phyloP scores from a whole-genome alignment of 352 stramenopile genomes.

The Pythium phragmitis region DNA sequence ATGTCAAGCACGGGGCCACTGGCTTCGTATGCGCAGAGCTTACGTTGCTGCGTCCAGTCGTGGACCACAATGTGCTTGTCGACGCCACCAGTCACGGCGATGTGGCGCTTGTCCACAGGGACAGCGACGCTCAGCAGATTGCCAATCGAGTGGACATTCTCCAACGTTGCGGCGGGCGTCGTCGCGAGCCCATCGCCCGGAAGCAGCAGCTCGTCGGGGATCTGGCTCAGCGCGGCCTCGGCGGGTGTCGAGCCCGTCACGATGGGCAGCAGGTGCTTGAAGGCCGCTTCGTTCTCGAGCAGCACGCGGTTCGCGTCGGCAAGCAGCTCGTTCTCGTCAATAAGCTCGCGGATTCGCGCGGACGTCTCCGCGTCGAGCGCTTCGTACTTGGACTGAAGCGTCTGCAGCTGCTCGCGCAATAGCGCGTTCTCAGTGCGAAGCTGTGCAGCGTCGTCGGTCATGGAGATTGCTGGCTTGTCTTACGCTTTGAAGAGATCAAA shows the following conservation, averaged over 20 bases:
- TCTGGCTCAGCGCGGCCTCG: slow-evolving; percentile 31
- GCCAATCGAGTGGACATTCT: slow-evolving; percentile 57
- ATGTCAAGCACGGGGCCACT: slow-evolving; percentile 58
- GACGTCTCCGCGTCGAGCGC: slow-evolving; percentile 32
- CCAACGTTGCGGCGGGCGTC: slow-evolving; percentile 31
- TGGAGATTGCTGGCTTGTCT: neutral
- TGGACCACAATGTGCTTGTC: slow-evolving; percentile 75
- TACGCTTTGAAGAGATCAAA: neutral
- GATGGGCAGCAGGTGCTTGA: slow-evolving; percentile 29
- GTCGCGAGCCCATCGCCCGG: slow-evolving; percentile 39
- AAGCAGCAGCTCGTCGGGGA: slow-evolving; percentile 73
- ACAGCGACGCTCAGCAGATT: slow-evolving; percentile 68
- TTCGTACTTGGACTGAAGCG: slow-evolving; percentile 54
- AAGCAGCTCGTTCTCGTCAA: slow-evolving; percentile 74
- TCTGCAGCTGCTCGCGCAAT: slow-evolving; percentile 43
- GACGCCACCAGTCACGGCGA: slow-evolving; percentile 66
- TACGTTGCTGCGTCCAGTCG: slow-evolving; percentile 53
- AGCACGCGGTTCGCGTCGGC: slow-evolving; percentile 72
- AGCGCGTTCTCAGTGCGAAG: slow-evolving; percentile 46
- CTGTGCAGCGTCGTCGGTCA: slow-evolving; percentile 8
- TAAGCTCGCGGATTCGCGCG: slow-evolving; percentile 51
- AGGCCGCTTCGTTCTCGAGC: slow-evolving; percentile 47
- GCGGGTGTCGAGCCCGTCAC: neutral
- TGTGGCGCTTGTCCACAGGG: slow-evolving; percentile 32
- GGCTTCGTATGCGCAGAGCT: slow-evolving; percentile 37